A percentile compares a stretch with the other conserved stretches of the same genome.
These are phyloP conservation scores for Hygrophila difformis DNA, from an alignment of 257 asterid genomes.

Conservation along the genomic window DNA sequence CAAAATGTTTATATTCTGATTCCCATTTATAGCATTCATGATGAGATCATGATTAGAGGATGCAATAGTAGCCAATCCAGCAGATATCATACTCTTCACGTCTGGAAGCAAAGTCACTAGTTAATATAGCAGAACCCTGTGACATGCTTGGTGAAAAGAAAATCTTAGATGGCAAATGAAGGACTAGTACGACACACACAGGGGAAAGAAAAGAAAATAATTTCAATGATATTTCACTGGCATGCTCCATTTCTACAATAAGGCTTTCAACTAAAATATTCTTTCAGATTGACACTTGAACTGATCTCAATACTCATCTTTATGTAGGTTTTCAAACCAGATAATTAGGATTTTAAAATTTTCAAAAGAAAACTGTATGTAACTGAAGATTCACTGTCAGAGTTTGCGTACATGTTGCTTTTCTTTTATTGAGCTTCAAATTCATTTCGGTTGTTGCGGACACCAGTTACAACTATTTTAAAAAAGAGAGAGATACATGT, in stretches of 20 bases:
- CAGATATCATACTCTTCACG: slow-evolving; percentile 84
- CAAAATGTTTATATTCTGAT: slow-evolving; percentile 46
- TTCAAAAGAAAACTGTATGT: neutral
- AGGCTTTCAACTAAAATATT: too few relatives aligned
- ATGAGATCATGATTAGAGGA: slow-evolving; percentile 44
- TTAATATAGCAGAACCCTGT: neutral
- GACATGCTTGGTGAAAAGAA: neutral
- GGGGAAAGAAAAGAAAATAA: too few relatives aligned
- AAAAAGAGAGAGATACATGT: too few relatives aligned
- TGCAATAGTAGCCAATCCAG: slow-evolving; percentile 57
- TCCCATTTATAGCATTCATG: slow-evolving; percentile 49
- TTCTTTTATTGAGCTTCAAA: neutral
- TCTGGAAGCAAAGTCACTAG: slow-evolving; percentile 33
- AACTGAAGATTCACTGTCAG: too few relatives aligned
- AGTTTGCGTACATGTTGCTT: neutral
- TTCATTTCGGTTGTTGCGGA: neutral
- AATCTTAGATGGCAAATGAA: too few relatives aligned
- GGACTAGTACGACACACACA: too few relatives aligned
- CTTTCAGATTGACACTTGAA: too few relatives aligned
- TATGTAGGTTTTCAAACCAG: neutral
- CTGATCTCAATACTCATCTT: neutral
- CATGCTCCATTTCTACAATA: too few relatives aligned
- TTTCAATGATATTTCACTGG: too few relatives aligned
- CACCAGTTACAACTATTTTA: too few relatives aligned
- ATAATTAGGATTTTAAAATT: neutral